Base-by-base conservation (phyloP, 202 grass and related monocot species). In the Carex arenaria region DNA sequence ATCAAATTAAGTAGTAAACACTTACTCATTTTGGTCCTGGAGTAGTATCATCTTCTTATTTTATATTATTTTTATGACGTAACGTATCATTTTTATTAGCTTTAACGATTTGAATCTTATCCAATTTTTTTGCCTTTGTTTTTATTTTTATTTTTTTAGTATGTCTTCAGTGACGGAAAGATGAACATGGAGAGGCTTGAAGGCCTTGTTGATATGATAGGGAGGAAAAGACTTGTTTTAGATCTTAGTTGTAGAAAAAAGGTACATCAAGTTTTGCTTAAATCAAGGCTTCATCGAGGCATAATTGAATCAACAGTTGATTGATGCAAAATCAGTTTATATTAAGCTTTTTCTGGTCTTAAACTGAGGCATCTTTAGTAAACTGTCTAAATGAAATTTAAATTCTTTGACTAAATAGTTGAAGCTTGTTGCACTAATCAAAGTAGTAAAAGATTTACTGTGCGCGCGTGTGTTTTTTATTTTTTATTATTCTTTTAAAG, bases 161-260 rank as follows among this genome's bases (percentile, higher is more conserved):
- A 92, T 68, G 85, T 95, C 42, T 98, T 98, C 68, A 92, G 83
- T 19, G 85, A 93, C 86, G 96, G 96, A 20, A 87, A 92, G 83
- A 93, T 98, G 93, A 87, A 88, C 84, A 86, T 88, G 52, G 93
- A 92, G 87, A 87, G 89, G 59, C 78, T 95, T 40, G 86, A 78
- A 43, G 86, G 89, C 85, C 91, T 98, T 88, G 86, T 90, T 1
- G 17, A 88, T 79, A 83, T 93, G 75, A 88, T 95, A 87, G 93
- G 93, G 49, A 98, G 89, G 86, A 32, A 86, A 71, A 95, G 86
- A 67, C 93, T 98, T 85, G 88, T 98, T 47, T 89, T 98, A 86
- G 95, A 98, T 85, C 93, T 98, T 87, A 94, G 92, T 61, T 98
- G 92, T 78, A 84, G 94, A 83, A 97, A 94, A 85, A 97, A 92